Evolutionary conservation across 2,329 filamentous ascomycete genomes (phyloP), one percentile per base, ranked within the genome.

Genomic region (Ophiocordyceps camponoti-floridani): DNA sequence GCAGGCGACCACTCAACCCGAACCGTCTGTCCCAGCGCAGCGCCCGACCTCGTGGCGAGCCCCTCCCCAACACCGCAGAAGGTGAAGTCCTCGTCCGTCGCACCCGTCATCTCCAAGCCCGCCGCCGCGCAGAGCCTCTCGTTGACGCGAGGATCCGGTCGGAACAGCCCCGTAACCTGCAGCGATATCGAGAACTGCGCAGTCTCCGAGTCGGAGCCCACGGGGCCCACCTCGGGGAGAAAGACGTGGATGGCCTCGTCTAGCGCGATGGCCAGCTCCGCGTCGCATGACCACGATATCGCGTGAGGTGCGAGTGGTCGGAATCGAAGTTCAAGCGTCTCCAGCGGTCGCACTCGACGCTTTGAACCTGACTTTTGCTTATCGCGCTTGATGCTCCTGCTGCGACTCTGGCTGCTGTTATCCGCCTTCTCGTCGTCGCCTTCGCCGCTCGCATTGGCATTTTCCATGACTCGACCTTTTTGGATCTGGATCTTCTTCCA

Each of bases 1-100:
- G 58, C 58, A 0, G 73, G 73, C n/a, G 73, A 77, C 74, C 74
- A 78, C 42, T 65, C 68, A 18, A 77, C 49, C 9, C 62, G 57
- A 13, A 75, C 64, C 14, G 72, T 65, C 50, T 77, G 73, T 48
- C 72, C 75, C 51, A 77, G 61, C 4, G 69, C 67, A 6, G 57
- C 59, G 4, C 71, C 72, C 2, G 64, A 62, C 14, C 65, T 65
- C 0, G 69, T 69, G 35, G 74, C 63, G 2, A 62, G 50, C 3
- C 67, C 67, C 4, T 52, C 54, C 0, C 71, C 72, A 4, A 67
- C 68, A 11, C 70, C 71, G 1, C 53, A 57, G 30, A 59, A 60
- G 49, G 54, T 56, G 26, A 53, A 53, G 13, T 56, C 40, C 19
- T 23, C 57, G n/a, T 50, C 53, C 3, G 23, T 48, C 43, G 52